phyloP scores from a whole-genome alignment of 2,329 filamentous ascomycete genomes.

The Ilyonectria mors-panacis region DNA sequence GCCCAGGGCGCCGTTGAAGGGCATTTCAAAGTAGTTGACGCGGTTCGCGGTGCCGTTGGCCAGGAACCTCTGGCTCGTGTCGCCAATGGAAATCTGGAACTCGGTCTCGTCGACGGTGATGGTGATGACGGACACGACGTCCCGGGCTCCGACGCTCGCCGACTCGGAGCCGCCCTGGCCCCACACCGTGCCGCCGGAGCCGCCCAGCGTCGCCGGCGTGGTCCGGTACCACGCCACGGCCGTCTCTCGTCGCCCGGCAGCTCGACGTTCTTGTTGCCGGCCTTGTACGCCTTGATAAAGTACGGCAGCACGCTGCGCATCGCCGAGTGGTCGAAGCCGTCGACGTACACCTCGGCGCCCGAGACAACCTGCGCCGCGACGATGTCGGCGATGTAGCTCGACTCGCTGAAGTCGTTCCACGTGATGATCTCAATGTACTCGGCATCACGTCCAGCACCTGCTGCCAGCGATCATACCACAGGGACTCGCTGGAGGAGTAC shows the following conservation, averaged over 20 bases:
- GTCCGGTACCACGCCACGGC: slow-evolving; percentile 54
- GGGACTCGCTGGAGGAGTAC: slow-evolving; percentile 72
- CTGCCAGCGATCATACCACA: slow-evolving; percentile 74
- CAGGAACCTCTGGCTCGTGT: slow-evolving; percentile 31
- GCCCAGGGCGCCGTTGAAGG: slow-evolving; percentile 35
- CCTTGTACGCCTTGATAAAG: slow-evolving; percentile 66
- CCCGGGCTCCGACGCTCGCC: slow-evolving; percentile 42
- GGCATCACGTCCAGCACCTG: slow-evolving; percentile 62
- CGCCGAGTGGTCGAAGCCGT: slow-evolving; percentile 64
- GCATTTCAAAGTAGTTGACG: slow-evolving; percentile 43
- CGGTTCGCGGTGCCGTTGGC: slow-evolving; percentile 33
- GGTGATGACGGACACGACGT: slow-evolving; percentile 54
- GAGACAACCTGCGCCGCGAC: slow-evolving; percentile 59
- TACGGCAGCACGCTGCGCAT: slow-evolving; percentile 66
- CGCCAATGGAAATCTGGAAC: slow-evolving; percentile 52
- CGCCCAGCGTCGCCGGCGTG: slow-evolving; percentile 46
- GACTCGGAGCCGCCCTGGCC: slow-evolving; percentile 44
- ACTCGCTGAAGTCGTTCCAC: slow-evolving; percentile 71
- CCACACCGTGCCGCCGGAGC: slow-evolving; percentile 52
- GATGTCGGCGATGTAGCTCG: slow-evolving; percentile 65
- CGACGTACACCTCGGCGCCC: slow-evolving; percentile 64
- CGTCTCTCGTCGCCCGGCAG: slow-evolving; percentile 46
- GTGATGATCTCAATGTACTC: slow-evolving; percentile 62
- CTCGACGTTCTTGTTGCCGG: slow-evolving; percentile 47
- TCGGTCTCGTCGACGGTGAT: slow-evolving; percentile 47